These are phyloP conservation scores for Tinospora cordifolia DNA, from an alignment of 164 flowering plant species.

Conservation along the genomic window DNA sequence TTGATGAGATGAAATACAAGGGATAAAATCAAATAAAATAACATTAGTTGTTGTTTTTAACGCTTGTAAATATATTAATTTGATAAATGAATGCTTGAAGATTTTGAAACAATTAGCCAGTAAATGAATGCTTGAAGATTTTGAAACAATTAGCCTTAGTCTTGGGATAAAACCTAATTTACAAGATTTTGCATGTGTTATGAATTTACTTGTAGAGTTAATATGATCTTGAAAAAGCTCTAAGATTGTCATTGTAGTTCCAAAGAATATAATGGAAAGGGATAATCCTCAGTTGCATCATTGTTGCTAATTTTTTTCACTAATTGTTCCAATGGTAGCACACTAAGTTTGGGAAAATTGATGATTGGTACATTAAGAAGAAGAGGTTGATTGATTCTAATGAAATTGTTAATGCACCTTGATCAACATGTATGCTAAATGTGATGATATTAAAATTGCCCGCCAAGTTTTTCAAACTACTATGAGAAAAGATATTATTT, in stretches of 20 bases:
- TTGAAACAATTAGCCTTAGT: slow-evolving; percentile 20
- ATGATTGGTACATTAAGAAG: slow-evolving; percentile 32
- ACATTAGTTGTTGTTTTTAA: slow-evolving; percentile 30
- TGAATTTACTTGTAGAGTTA: slow-evolving; percentile 40
- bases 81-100: slow-evolving; percentile 30
- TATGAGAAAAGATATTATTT: slow-evolving; percentile 33
- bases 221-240: no score
- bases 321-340: slow-evolving; percentile 49
- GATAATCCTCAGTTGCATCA: slow-evolving; percentile 28
- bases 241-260: no score
- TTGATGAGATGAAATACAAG: slow-evolving; percentile 24
- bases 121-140: slow-evolving; percentile 30
- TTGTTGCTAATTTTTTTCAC: slow-evolving; percentile 35
- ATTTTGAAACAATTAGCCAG: slow-evolving; percentile 22
- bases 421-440: slow-evolving; percentile 46
- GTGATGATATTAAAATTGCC: slow-evolving; percentile 36
- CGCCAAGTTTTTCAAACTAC: slow-evolving; percentile 32
- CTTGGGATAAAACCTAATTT: slow-evolving; percentile 23
- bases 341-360: slow-evolving; percentile 38
- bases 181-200: slow-evolving; percentile 40
- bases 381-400: slow-evolving; percentile 19
- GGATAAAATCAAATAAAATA: slow-evolving; percentile 28
- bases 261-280: slow-evolving; percentile 32
- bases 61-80: slow-evolving; percentile 39
- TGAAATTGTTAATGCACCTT: slow-evolving; percentile 36